phyloP scores from a whole-genome alignment of 352 stramenopile species.

The Peronosclerospora sorghi region DNA sequence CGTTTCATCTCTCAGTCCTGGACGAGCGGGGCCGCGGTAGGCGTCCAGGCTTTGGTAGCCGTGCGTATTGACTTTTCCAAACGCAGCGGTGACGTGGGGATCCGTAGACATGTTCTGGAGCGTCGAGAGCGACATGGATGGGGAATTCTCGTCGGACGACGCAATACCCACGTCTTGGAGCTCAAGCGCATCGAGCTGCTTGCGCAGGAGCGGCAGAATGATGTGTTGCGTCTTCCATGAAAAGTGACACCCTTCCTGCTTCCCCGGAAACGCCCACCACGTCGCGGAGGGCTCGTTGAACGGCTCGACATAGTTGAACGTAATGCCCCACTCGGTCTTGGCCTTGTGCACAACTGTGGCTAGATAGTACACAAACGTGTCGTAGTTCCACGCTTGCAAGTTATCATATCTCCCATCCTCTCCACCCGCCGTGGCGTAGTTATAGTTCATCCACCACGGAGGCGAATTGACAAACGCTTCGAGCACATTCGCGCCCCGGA shows the following conservation, averaged over 20 bases:
- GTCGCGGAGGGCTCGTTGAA: conserved; percentile 45
- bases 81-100: conserved; percentile 13
- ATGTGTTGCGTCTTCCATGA: conserved; percentile 26
- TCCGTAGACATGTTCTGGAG: conserved; percentile 19
- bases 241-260: conserved; percentile 46
- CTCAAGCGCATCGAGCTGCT: conserved; percentile 20
- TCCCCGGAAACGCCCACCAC: conserved; percentile 7
- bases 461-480: conserved; percentile 51
- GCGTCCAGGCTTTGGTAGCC: conserved; percentile 32
- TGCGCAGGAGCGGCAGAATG: conserved; percentile 26
- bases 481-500: conserved; percentile 29
- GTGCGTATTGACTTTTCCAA: conserved; percentile 53
- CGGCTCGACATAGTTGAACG: conserved; percentile 42
- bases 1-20: conserved; percentile 21
- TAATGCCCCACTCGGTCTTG: conserved; percentile 31
- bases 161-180: conserved; percentile 24
- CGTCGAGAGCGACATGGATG: conserved; percentile 22
- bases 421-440: conserved; percentile 36
- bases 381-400: conserved; percentile 35
- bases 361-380: conserved; percentile 36
- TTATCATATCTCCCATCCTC: conserved; percentile 31
- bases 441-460: conserved; percentile 58
- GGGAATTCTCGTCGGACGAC: conserved; percentile 44
- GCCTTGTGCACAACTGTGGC: conserved; percentile 29
- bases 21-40: conserved; percentile 30